Evolutionary conservation across 441 rosid species (phyloP), one percentile per base, ranked within the genome.

Genomic region (Omphalea diandra): DNA sequence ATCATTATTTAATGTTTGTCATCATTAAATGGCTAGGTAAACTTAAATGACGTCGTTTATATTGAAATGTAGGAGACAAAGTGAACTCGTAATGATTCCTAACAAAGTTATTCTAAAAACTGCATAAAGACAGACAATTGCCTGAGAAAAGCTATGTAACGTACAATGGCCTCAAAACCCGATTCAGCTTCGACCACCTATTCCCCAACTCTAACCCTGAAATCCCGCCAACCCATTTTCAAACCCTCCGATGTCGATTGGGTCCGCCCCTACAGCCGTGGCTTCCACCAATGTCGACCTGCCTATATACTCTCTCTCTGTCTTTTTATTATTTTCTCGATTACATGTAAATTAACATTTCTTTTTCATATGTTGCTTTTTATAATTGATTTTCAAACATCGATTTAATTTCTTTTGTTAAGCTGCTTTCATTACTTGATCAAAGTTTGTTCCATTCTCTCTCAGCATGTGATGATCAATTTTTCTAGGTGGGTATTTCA

Each of bases 201-300:
- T 76, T 80, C 96, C 24, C 96, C 92, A 3, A 47, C 83, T 49
- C 78, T 76, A 24, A 68, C 77, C 64, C 77, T 61, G 29, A 89
- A 81, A 73, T 61, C 72, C 61, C 77, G 80, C 3, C 82, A 76
- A 14, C 84, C 84, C 41, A 59, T 85, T 63, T 86, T 78, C 75
- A 76, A 78, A n/a, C 79, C 73, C 53, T 70, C 83, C 31, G 97
- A 86, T 71, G 82, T 78, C 77, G 93, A 94, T 67, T 91, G 97
- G 97, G 81, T 83, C 29, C 90, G 98, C 69, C 96, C 97, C 31
- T 97, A 91, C 66, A 91, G 90, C 72, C 97, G 98, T 17, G 82
- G 84, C 60, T 89, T 91, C 83, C 94, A 81, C 62, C 94, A 94
- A 83, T 94, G 97, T 76, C 77, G 98, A 64, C 97, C 97, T 1